A percentile compares a stretch with the other conserved stretches of the same genome.
phyloP scores from a whole-genome alignment of 2,329 filamentous ascomycete genomes.

The Mycogone perniciosa region DNA sequence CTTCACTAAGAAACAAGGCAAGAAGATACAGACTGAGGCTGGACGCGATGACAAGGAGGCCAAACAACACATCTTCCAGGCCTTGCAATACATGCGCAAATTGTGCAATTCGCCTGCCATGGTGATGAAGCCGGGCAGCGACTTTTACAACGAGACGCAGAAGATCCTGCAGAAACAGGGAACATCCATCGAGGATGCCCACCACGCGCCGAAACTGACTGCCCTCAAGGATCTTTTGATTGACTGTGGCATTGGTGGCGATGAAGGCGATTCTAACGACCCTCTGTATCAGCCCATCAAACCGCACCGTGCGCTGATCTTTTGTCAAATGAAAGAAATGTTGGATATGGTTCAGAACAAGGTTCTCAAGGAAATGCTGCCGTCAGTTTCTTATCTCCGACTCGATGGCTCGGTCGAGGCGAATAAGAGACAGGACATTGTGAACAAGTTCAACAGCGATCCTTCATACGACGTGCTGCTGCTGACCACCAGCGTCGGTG shows the following conservation, averaged over 20 bases:
- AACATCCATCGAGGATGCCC: conserved; percentile 74
- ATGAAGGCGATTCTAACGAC: conserved; percentile 54
- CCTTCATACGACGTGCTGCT: conserved; percentile 93
- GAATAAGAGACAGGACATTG: conserved; percentile 90
- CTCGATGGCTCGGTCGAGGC: conserved; percentile 91
- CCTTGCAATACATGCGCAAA: conserved; percentile 98
- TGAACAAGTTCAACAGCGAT: conserved; percentile 98
- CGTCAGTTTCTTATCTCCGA: conserved; percentile 86
- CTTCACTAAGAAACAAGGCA: conserved; percentile 89
- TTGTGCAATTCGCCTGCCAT: conserved; percentile 95
- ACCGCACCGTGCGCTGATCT: conserved; percentile 89
- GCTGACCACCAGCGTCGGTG: conserved; percentile 90
- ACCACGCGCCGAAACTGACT: conserved; percentile 86
- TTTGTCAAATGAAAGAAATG: conserved; percentile 99
- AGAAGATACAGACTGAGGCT: conserved; percentile 77
- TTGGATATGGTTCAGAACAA: conserved; percentile 96
- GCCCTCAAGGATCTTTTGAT: conserved; percentile 88
- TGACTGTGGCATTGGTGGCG: conserved; percentile 92
- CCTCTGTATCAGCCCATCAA: conserved; percentile 76
- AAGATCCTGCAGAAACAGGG: conserved; percentile 70
- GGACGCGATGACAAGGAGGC: conserved; percentile 81
- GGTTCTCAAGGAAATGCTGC: conserved; percentile 84
- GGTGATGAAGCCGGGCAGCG: conserved; percentile 91
- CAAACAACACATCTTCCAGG: conserved; percentile 98
- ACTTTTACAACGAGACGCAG: conserved; percentile 83